Conservation (phyloP, 306 rosid genomes). For the Quercus variabilis region DNA sequence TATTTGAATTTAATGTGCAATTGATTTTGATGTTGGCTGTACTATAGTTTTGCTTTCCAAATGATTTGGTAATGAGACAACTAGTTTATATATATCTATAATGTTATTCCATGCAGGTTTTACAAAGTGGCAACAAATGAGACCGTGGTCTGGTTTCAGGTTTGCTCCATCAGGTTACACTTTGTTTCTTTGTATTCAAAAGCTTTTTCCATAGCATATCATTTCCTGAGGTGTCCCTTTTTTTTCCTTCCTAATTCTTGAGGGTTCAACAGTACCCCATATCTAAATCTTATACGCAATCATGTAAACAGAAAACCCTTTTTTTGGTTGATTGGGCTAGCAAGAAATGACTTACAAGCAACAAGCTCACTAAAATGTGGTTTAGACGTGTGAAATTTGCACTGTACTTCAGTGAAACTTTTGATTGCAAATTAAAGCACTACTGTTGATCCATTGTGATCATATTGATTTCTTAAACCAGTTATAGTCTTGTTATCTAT, state of each 20-base stretch:
- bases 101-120: conserved; percentile 44
- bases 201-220: neutral
- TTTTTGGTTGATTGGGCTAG: neutral
- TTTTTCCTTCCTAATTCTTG: neutral
- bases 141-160: conserved; percentile 96
- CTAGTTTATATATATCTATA: neutral
- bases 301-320: neutral
- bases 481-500: conserved; percentile 4
- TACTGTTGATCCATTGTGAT: neutral
- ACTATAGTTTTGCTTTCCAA: neutral
- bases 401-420: conserved; percentile 11
- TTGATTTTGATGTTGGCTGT: neutral
- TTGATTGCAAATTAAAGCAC: conserved; percentile 18
- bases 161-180: conserved; percentile 94
- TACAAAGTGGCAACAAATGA: conserved; percentile 73
- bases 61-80: conserved; percentile 8
- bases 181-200: conserved; percentile 45
- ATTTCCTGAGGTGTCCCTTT: neutral
- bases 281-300: neutral
- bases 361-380: conserved; percentile 7
- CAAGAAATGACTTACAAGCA: neutral
- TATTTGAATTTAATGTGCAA: neutral
- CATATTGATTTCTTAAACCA: neutral
- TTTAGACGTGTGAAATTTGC: neutral
- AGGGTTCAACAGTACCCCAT: neutral